Conservation (phyloP, 129 eudicot species). For the Rutidosis leptorrhynchoides region DNA sequence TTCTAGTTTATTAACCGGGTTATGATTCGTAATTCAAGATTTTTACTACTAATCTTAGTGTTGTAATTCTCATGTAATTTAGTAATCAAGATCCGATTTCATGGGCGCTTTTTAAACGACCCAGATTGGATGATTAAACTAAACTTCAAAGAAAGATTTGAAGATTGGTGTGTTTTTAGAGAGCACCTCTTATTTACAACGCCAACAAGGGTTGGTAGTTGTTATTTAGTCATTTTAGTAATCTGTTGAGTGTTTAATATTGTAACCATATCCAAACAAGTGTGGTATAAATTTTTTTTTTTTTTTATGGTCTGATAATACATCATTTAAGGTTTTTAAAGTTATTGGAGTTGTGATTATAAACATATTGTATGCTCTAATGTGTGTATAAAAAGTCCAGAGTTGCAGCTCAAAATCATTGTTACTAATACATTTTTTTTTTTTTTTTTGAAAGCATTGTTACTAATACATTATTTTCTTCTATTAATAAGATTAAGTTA, state of each 20-base stretch:
- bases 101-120: constrained; percentile 21
- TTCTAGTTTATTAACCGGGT: constrained; percentile 19
- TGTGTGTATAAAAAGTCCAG: background rate
- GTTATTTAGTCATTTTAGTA: background rate
- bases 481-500: background rate
- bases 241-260: constrained; percentile 8
- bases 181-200: background rate
- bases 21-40: constrained; percentile 21
- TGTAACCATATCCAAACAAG: constrained; percentile 4
- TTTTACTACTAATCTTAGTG: constrained; percentile 15
- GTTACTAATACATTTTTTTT: background rate
- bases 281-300: background rate
- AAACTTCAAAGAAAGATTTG: constrained; percentile 1
- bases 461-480: background rate
- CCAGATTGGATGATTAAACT: constrained; percentile 21
- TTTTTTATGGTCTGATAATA: background rate
- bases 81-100: constrained; percentile 2
- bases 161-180: constrained; percentile 6
- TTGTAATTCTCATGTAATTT: constrained; percentile 7
- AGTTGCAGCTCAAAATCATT: background rate
- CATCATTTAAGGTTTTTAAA: background rate
- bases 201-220: constrained; percentile 32
- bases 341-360: background rate
- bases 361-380: background rate
- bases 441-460: background rate